A percentile compares a stretch with the other conserved stretches of the same genome.
Conservation (phyloP, 441 rosid genomes). For the Adansonia gregorii region DNA sequence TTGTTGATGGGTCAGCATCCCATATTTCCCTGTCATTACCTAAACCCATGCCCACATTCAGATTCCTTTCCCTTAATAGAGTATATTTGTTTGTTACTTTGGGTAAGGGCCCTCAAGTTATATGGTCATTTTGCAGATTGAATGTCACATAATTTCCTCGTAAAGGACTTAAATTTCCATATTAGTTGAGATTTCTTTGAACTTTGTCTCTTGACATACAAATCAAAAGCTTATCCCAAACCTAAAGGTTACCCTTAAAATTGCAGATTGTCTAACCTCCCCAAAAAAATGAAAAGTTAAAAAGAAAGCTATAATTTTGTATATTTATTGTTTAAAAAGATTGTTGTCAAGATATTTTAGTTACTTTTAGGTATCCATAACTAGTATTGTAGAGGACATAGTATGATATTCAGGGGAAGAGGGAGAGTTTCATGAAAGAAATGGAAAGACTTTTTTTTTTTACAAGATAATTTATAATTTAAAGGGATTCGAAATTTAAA, state of each 20-base stretch:
- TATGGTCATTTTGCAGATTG: conserved; percentile 21
- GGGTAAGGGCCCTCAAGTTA: conserved; percentile 23
- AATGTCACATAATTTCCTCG: conserved; percentile 22
- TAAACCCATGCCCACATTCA: conserved; percentile 78
- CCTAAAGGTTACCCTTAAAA: conserved; percentile 26
- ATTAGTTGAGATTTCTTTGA: conserved; percentile 32
- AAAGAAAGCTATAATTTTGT: conserved; percentile 19
- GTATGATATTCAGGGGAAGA: neutral
- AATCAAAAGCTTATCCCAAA: neutral
- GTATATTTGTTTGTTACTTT: conserved; percentile 26
- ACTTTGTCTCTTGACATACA: neutral
- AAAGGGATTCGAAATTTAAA: too few relatives aligned
- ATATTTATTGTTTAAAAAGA: neutral
- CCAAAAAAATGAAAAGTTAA: neutral
- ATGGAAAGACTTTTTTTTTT: too few relatives aligned
- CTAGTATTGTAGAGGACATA: conserved; percentile 35
- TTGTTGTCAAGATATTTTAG: too few relatives aligned
- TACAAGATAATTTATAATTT: too few relatives aligned
- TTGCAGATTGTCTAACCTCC: conserved; percentile 1
- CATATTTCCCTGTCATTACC: conserved; percentile 77
- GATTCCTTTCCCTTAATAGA: conserved; percentile 73
- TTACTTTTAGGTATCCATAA: conserved; percentile 19
- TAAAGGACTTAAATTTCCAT: conserved; percentile 27
- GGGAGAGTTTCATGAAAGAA: neutral
- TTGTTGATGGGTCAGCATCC: conserved; percentile 97